Evolutionary conservation across 192 early-diverging fungal species (phyloP).

Genomic region (Oehlia diaphana): DNA sequence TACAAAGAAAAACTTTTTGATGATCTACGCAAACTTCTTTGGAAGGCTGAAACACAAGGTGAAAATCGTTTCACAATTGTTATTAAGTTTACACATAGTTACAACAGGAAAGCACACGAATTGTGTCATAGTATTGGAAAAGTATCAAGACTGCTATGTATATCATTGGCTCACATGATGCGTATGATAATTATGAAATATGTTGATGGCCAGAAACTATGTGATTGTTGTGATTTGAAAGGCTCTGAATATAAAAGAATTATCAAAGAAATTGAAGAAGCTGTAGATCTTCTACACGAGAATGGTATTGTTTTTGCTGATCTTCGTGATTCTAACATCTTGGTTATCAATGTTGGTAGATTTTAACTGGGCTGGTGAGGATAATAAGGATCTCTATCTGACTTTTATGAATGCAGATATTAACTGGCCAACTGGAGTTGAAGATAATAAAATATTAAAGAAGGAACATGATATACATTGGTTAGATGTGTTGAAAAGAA

Average conservation of each 20-base stretch:
- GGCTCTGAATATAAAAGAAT: neutral
- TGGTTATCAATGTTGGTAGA: slow-evolving; percentile 11
- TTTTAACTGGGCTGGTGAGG: slow-evolving; percentile 6
- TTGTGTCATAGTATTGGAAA: neutral
- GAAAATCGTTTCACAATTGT: neutral
- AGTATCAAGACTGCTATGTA: no score
- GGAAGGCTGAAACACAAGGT: neutral
- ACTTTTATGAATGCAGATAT: neutral
- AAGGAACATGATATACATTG: neutral
- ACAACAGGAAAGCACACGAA: neutral
- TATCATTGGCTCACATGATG: no score
- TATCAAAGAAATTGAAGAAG: neutral
- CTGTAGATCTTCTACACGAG: neutral
- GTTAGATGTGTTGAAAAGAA: neutral
- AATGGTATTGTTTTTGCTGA: slow-evolving; percentile 3
- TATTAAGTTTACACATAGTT: neutral
- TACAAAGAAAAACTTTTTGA: slow-evolving; percentile 6
- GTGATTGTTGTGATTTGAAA: neutral
- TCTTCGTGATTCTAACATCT: slow-evolving; percentile 8
- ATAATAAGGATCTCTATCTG: neutral
- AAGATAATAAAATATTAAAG: neutral
- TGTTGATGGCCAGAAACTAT: neutral
- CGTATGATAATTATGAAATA: slow-evolving; percentile 9
- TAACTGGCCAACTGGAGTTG: neutral
- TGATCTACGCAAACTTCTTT: neutral